Conservation (phyloP, 2,329 filamentous ascomycete genomes). For the Claviceps sp. region DNA sequence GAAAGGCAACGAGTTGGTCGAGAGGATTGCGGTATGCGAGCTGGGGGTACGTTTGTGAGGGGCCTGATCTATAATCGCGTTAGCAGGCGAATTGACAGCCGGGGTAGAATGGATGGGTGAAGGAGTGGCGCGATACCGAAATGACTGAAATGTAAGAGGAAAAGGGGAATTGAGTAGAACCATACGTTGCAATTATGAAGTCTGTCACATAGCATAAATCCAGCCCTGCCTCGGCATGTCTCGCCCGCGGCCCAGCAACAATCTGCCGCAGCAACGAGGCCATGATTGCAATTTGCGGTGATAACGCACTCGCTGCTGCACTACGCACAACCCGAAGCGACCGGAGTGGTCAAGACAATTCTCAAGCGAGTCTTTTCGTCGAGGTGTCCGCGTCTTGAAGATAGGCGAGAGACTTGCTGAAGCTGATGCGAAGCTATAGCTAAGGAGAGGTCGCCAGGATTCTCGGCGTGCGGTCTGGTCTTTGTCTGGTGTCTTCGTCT, state of each 20-base stretch:
- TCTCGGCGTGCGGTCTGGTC: no score
- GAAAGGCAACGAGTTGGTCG: slow-evolving; percentile 71
- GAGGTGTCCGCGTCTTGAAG: no score
- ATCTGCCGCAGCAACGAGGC: slow-evolving; percentile 76
- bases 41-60: slow-evolving; percentile 77
- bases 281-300: slow-evolving; percentile 34
- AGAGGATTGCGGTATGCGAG: slow-evolving; percentile 89
- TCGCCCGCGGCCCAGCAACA: slow-evolving; percentile 72
- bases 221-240: slow-evolving; percentile 75
- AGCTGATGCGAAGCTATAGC: no score
- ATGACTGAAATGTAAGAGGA: no score
- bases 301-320: neutral
- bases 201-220: slow-evolving; percentile 95
- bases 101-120: neutral
- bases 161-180: no score
- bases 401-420: no score
- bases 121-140: no score
- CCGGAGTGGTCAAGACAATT: no score
- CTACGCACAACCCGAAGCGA: no score
- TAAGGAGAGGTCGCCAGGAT: no score
- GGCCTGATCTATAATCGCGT: slow-evolving; percentile 55
- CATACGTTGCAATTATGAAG: slow-evolving; percentile 52
- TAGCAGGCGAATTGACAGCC: neutral
- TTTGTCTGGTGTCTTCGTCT: no score
- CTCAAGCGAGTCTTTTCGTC: no score